Evolutionary conservation across 176 grass and related monocot genomes (phyloP).

Genomic region (Pontederia paniculata): DNA sequence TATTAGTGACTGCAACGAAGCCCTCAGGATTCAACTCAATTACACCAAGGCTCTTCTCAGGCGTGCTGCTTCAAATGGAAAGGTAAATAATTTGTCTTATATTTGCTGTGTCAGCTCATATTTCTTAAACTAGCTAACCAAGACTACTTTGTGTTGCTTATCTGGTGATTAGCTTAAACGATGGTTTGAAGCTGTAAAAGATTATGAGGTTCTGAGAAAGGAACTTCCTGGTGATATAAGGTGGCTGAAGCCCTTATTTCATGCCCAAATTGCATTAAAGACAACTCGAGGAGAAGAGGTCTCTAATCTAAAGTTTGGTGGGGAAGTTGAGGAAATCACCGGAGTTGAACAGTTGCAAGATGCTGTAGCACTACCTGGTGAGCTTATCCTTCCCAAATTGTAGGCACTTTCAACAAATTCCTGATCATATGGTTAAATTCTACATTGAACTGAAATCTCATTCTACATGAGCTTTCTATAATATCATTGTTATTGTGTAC

Average conservation of each 20-base stretch:
- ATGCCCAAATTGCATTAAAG: conserved; percentile 1
- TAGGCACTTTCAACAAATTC: neutral
- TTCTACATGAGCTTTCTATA: neutral
- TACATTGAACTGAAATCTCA: neutral
- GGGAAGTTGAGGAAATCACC: neutral
- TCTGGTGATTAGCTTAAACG: neutral
- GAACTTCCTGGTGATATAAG: conserved; percentile 29
- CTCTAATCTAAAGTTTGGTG: neutral
- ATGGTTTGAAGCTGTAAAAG: neutral
- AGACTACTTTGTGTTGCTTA: neutral
- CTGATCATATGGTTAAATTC: neutral
- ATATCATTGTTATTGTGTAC: too few species aligned
- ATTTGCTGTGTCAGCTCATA: neutral
- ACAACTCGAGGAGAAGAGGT: neutral
- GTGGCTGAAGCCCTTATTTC: conserved; percentile 8
- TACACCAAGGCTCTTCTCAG: conserved; percentile 58
- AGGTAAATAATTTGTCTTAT: conserved; percentile 22
- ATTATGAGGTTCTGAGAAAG: conserved; percentile 2
- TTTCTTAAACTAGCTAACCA: neutral
- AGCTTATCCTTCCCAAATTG: conserved; percentile 17
- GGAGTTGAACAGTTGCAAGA: conserved; percentile 74
- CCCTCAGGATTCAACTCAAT: conserved; percentile 37
- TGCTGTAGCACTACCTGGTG: conserved; percentile 78
- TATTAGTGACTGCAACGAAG: conserved; percentile 54
- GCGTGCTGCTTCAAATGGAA: conserved; percentile 44